Conservation (phyloP, 2,329 filamentous ascomycete genomes). For the Epichloe gansuensis region DNA sequence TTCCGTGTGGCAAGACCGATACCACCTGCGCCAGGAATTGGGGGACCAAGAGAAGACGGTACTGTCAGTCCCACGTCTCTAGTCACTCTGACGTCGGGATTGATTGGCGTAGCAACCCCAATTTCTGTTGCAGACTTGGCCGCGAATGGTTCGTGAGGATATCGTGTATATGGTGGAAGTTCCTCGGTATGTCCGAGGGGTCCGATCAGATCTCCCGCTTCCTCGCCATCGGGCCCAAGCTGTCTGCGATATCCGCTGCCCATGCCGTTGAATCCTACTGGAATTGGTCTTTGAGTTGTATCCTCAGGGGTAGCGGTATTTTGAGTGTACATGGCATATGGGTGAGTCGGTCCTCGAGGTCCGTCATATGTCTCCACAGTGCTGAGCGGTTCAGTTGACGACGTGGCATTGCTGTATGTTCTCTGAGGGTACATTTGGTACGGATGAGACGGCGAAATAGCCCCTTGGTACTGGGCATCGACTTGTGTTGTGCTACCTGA, state of each 20-base stretch:
- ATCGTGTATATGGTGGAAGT: conserved; percentile 81
- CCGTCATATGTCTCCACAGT: conserved; percentile 39
- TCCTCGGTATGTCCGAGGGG: conserved; percentile 84
- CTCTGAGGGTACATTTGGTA: conserved; percentile 77
- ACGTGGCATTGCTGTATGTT: conserved; percentile 56
- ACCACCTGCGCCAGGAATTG: conserved; percentile 46
- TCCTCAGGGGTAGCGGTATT: conserved; percentile 50
- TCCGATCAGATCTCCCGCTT: conserved; percentile 75
- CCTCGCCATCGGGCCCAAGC: conserved; percentile 70
- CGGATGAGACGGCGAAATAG: conserved; percentile 66
- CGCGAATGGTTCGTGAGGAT: conserved; percentile 60
- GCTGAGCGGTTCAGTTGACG: conserved; percentile 43
- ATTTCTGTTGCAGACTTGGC: conserved; percentile 21
- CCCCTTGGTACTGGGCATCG: conserved; percentile 57
- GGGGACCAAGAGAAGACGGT: conserved; percentile 1
- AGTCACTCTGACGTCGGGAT: not conserved
- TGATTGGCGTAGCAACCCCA: conserved; percentile 8
- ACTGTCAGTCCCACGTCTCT: not conserved
- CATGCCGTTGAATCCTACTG: conserved; percentile 63
- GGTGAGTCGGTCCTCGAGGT: conserved; percentile 61
- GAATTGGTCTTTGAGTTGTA: conserved; percentile 34
- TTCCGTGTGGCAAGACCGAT: conserved; percentile 49
- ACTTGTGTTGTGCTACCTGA: conserved; percentile 18
- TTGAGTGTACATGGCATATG: conserved; percentile 79
- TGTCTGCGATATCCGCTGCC: conserved; percentile 57